Conservation (phyloP, 768 basidiomycete genomes). For the Austroboletus eburneus region DNA sequence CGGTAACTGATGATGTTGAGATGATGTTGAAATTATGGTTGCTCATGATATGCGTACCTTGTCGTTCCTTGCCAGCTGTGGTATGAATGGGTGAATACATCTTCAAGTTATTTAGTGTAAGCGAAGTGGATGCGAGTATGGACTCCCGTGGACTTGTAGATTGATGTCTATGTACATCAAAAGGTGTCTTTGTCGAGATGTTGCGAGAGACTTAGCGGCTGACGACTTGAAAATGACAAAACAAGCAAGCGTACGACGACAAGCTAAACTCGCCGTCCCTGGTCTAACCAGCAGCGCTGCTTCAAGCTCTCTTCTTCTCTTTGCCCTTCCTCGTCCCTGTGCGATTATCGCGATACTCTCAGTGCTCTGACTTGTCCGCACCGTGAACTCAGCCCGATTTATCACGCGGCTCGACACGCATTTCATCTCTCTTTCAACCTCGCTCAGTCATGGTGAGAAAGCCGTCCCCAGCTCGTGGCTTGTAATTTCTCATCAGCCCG, state of each 20-base stretch:
- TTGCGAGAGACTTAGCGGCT: constrained; percentile 11
- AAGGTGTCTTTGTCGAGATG: constrained; percentile 6
- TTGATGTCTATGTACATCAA: not conserved
- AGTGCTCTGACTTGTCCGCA: not conserved
- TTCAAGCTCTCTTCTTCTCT: not conserved
- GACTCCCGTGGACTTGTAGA: too few species aligned
- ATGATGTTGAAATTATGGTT: constrained; percentile 3
- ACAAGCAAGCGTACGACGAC: constrained; percentile 18
- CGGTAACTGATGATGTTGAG: not conserved
- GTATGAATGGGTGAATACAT: too few species aligned
- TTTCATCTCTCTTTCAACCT: not conserved
- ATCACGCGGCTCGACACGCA: constrained; percentile 13
- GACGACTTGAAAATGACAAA: constrained; percentile 30
- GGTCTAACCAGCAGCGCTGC: too few species aligned
- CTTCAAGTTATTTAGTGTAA: too few species aligned
- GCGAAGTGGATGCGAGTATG: not conserved
- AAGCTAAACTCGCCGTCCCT: constrained; percentile 3
- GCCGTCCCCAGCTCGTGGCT: not conserved
- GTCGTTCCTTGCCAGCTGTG: too few species aligned
- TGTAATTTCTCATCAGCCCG: constrained; percentile 7
- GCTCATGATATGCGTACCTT: not conserved
- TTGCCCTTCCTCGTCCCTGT: constrained; percentile 6
- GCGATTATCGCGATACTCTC: constrained; percentile 7
- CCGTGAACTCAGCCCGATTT: not conserved
- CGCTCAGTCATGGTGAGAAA: constrained; percentile 18